Base-by-base conservation (phyloP, 2,329 filamentous ascomycete species). In the Claviceps cyperi region DNA sequence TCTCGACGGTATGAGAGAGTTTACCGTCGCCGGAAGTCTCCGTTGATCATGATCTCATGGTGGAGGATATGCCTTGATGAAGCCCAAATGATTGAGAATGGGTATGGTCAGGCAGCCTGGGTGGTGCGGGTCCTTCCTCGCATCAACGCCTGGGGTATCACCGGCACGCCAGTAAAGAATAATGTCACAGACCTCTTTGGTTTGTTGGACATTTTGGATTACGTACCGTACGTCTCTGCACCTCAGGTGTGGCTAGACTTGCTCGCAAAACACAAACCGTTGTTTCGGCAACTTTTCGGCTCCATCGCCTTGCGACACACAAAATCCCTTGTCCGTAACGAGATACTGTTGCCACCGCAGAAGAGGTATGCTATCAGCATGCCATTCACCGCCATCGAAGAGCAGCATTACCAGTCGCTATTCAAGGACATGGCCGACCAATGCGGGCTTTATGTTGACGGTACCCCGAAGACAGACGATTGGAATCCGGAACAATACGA, bases 41-140 rank as follows among this genome's bases (percentile, higher is more conserved):
- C 90, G 0, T 71, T 97, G 6, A 80, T 90, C 9, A 78, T 85
- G 56, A 78, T 96, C 17, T 80, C 75, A 1, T 97, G 88, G 89
- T 96, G 89, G 88, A 77, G 91, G 41, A 78, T 94, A 1, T 81
- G 80, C 49, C 72, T 85, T 1, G 82, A 85, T 52, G 89, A 83
- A 69, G 82, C 91, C 0, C 92, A 98, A 60, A 94, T 95, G 84
- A 81, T 97, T 41, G 91, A 97, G 62, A 91, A 80, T 56, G 88
- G 89, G 36, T 81, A 94, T 4, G 90, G 81, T 58, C 83, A 87
- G 57, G 86, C 91, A 28, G 90, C 92, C 1, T 78, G 75, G 45
- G 81, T 96, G 14, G 89, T 89, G 37, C 79, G 81, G 40, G 70
- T 84, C 24, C 83, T 98, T 53, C 89, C 91, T 43, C 78, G 92